Percentiles rank a stretch among this genome's conserved stretches.
Evolutionary conservation across 495 filamentous ascomycete species (phyloP).

Genomic region (Penicillium flavigenum): DNA sequence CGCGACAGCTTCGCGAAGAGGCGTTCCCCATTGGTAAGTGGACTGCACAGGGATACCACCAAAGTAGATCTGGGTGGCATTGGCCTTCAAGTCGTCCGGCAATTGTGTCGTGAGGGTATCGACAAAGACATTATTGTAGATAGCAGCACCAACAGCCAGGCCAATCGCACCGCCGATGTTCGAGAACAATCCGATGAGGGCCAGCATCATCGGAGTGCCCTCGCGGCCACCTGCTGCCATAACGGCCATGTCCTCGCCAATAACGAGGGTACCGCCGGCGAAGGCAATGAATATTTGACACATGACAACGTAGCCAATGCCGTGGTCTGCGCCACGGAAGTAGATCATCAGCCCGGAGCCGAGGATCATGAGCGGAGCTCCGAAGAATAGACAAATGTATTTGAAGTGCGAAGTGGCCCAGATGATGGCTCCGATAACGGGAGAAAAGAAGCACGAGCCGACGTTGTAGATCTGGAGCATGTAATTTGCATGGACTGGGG

Average conservation of each 20-base stretch:
- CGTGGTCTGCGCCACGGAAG: constrained; percentile 60
- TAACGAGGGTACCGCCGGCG: constrained; percentile 62
- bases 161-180: constrained; percentile 71
- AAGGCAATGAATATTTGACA: constrained; percentile 79
- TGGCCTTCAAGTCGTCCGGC: constrained; percentile 44
- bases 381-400: constrained; percentile 58
- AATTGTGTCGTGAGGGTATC: constrained; percentile 43
- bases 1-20: constrained; percentile 55
- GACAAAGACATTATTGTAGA: constrained; percentile 69
- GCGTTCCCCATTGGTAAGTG: constrained; percentile 52
- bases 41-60: constrained; percentile 51
- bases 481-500: constrained; percentile 59
- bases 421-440: constrained; percentile 59
- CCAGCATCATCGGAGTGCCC: constrained; percentile 68
- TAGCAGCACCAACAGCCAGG: constrained; percentile 59
- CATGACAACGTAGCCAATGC: constrained; percentile 71
- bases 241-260: constrained; percentile 69
- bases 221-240: constrained; percentile 65
- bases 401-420: constrained; percentile 58
- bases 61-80: constrained; percentile 48
- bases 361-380: constrained; percentile 61
- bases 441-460: constrained; percentile 63
- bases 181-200: constrained; percentile 64
- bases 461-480: constrained; percentile 69
- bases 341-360: constrained; percentile 65